These are phyloP conservation scores for Neurospora sp. DNA, from an alignment of 495 filamentous ascomycete genomes.

Conservation along the genomic window DNA sequence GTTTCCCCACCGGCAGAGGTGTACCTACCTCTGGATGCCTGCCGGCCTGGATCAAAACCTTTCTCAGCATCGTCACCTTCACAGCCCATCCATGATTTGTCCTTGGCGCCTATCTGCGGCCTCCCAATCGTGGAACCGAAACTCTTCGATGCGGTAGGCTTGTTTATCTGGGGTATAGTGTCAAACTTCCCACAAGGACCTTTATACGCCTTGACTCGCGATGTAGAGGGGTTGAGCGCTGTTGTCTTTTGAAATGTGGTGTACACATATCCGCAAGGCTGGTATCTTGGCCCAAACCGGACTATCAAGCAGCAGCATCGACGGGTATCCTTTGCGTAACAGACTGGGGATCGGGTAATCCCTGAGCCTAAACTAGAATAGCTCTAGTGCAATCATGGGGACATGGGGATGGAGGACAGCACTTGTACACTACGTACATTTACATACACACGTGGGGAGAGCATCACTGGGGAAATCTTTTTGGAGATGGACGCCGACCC, in stretches of 20 bases:
- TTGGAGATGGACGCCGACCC: background rate
- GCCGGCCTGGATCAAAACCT: background rate
- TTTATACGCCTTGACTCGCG: conserved; percentile 3
- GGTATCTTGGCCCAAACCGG: background rate
- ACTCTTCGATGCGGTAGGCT: background rate
- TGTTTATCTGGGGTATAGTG: background rate
- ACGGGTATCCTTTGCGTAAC: background rate
- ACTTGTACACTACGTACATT: background rate
- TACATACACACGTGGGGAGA: background rate
- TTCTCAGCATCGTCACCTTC: background rate
- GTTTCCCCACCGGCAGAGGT: background rate
- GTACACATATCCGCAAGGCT: background rate
- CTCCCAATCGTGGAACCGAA: background rate
- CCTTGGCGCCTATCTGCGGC: background rate
- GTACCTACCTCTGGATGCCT: background rate
- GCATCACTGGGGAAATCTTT: background rate
- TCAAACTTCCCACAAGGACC: background rate
- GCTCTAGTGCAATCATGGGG: background rate
- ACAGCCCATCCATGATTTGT: background rate
- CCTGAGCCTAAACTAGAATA: background rate
- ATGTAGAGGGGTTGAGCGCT: background rate
- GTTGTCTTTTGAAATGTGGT: background rate
- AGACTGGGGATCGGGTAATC: background rate
- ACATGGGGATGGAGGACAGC: background rate
- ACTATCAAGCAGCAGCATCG: background rate